phyloP scores from a whole-genome alignment of 1,139 yeast genomes.

The Saccharomyces pastorianus region DNA sequence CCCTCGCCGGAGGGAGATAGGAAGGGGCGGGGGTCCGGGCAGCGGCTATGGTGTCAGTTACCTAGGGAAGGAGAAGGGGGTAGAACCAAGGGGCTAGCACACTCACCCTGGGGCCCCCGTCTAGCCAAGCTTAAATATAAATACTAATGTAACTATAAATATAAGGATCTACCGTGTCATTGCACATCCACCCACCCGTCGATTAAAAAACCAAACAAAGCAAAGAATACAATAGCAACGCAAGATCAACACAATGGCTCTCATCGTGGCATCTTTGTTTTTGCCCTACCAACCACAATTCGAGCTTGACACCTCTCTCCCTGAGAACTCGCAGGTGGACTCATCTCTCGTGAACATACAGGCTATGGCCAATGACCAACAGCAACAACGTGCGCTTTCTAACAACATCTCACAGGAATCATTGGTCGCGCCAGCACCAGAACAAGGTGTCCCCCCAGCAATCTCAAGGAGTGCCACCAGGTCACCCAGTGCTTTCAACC shows the following conservation, averaged over 20 bases:
- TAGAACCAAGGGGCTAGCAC: neutral
- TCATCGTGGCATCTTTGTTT: slow-evolving; percentile 31
- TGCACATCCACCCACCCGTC: neutral
- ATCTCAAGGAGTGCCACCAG: slow-evolving; percentile 6
- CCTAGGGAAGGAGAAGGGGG: neutral
- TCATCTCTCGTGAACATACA: slow-evolving; percentile 19
- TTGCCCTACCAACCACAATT: slow-evolving; percentile 31
- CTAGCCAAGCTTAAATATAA: neutral
- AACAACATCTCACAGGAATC: slow-evolving; percentile 9
- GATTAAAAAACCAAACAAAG: neutral
- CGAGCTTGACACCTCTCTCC: slow-evolving; percentile 23
- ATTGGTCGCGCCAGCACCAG: slow-evolving; percentile 8
- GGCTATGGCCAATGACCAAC: slow-evolving; percentile 6
- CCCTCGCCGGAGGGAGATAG: neutral
- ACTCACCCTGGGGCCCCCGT: neutral
- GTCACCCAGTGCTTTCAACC: slow-evolving; percentile 3
- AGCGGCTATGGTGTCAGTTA: neutral
- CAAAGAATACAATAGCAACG: neutral
- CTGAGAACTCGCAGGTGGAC: slow-evolving; percentile 22
- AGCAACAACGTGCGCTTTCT: slow-evolving; percentile 10
- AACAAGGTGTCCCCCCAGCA: slow-evolving; percentile 2
- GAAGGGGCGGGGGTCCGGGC: neutral
- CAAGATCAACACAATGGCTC: slow-evolving; percentile 18
- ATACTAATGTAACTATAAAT: neutral
- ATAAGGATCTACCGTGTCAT: neutral